Percentiles rank a stretch among this genome's conserved stretches.
Evolutionary conservation across 257 asterid species (phyloP).

Genomic region (Nyctanthes arbortristis): DNA sequence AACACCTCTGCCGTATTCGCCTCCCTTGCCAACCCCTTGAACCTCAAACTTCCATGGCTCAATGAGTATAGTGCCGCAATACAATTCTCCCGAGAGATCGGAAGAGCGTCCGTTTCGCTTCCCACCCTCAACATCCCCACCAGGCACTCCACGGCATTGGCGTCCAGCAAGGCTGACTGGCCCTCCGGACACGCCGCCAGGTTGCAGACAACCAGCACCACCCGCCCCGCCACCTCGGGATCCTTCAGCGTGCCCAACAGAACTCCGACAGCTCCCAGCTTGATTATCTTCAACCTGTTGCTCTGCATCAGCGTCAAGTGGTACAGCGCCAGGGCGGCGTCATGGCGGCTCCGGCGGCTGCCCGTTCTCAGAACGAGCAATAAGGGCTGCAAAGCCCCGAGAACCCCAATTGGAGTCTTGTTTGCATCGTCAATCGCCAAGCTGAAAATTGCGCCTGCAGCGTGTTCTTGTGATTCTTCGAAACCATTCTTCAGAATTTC

Average conservation of each 20-base stretch:
- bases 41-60: slow-evolving; percentile 79
- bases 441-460: slow-evolving; percentile 90
- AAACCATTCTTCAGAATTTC: slow-evolving; percentile 70
- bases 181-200: slow-evolving; percentile 75
- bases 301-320: slow-evolving; percentile 72
- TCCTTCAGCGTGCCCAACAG: slow-evolving; percentile 62
- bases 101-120: slow-evolving; percentile 45
- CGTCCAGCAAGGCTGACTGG: slow-evolving; percentile 67
- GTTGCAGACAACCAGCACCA: slow-evolving; percentile 75
- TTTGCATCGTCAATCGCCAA: slow-evolving; percentile 73
- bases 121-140: slow-evolving; percentile 51
- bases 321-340: slow-evolving; percentile 78
- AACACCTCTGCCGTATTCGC: slow-evolving; percentile 63
- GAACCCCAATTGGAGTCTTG: slow-evolving; percentile 78
- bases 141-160: slow-evolving; percentile 58
- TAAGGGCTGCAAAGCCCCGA: slow-evolving; percentile 84
- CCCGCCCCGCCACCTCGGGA: slow-evolving; percentile 55
- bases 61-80: slow-evolving; percentile 64
- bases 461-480: slow-evolving; percentile 83
- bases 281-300: slow-evolving; percentile 57
- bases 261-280: slow-evolving; percentile 54
- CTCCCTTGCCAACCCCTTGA: slow-evolving; percentile 65
- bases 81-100: slow-evolving; percentile 71
- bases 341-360: slow-evolving; percentile 72
- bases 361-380: slow-evolving; percentile 75